phyloP scores from a whole-genome alignment of 768 basidiomycete genomes.

The Lepiota venenata region DNA sequence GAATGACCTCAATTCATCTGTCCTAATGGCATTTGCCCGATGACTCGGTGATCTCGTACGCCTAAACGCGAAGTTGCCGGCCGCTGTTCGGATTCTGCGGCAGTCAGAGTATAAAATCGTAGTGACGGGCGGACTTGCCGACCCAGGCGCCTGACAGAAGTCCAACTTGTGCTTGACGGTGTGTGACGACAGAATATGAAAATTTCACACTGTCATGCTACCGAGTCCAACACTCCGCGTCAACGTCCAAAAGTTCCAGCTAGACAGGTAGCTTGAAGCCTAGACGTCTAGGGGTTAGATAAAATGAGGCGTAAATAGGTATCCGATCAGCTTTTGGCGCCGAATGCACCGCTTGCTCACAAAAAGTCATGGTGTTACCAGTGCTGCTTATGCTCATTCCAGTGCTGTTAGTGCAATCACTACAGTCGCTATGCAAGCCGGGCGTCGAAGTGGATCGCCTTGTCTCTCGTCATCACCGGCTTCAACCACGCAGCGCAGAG shows the following conservation, averaged over 20 bases:
- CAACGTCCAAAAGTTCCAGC: too few relatives aligned
- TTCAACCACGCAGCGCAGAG: constrained; percentile 19
- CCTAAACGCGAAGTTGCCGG: background rate
- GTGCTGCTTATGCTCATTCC: background rate
- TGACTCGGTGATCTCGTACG: constrained; percentile 2
- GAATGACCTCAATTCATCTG: background rate
- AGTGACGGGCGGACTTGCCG: too few relatives aligned
- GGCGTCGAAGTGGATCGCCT: constrained; percentile 18
- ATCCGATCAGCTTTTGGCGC: background rate
- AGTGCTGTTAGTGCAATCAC: background rate
- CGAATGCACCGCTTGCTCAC: background rate
- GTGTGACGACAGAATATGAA: too few relatives aligned
- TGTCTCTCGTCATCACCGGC: constrained; percentile 19
- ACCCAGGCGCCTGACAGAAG: too few relatives aligned
- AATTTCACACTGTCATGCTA: too few relatives aligned
- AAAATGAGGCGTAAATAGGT: background rate
- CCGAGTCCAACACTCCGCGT: too few relatives aligned
- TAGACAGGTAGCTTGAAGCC: too few relatives aligned
- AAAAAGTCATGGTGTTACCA: background rate
- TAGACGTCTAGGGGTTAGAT: background rate
- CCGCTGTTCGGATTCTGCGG: too few relatives aligned
- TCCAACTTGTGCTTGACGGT: too few relatives aligned
- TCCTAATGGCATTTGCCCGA: background rate
- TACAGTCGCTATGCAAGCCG: background rate
- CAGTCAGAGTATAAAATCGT: too few relatives aligned